Conservation (phyloP, 2,329 filamentous ascomycete species). For the Ophiosphaerella narmari region DNA sequence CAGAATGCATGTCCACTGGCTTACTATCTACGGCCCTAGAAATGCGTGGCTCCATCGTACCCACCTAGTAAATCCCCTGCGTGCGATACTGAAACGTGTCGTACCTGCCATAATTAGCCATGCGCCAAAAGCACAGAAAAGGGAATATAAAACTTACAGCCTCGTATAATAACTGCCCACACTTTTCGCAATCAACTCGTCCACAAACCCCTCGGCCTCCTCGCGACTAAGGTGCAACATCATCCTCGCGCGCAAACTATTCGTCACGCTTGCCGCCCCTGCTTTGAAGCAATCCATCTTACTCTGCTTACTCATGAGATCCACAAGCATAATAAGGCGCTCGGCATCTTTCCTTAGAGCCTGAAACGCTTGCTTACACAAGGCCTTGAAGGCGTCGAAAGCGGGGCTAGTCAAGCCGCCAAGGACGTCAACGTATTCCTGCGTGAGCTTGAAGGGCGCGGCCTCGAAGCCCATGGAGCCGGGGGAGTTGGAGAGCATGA, state of each 20-base stretch:
- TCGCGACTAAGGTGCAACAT: constrained; percentile 82
- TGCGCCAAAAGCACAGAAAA: not conserved
- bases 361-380: constrained; percentile 85
- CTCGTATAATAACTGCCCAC: constrained; percentile 86
- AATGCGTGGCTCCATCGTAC: no score
- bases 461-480: constrained; percentile 85
- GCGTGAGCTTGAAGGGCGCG: constrained; percentile 82
- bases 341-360: constrained; percentile 78
- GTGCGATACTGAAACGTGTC: constrained; percentile 88
- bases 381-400: constrained; percentile 74
- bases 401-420: constrained; percentile 72
- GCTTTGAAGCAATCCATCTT: constrained; percentile 82
- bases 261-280: constrained; percentile 72
- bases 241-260: constrained; percentile 72
- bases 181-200: constrained; percentile 80
- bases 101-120: constrained; percentile 60
- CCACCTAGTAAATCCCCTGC: constrained; percentile 76
- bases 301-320: constrained; percentile 81
- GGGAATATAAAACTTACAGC: constrained; percentile 61
- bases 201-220: constrained; percentile 80
- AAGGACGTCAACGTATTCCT: constrained; percentile 83
- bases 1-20: no score
- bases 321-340: constrained; percentile 78
- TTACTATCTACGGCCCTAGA: no score
- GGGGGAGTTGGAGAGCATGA: constrained; percentile 86